Base-by-base conservation (phyloP, 768 basidiomycete species). In the Daedaleopsis sinensis region DNA sequence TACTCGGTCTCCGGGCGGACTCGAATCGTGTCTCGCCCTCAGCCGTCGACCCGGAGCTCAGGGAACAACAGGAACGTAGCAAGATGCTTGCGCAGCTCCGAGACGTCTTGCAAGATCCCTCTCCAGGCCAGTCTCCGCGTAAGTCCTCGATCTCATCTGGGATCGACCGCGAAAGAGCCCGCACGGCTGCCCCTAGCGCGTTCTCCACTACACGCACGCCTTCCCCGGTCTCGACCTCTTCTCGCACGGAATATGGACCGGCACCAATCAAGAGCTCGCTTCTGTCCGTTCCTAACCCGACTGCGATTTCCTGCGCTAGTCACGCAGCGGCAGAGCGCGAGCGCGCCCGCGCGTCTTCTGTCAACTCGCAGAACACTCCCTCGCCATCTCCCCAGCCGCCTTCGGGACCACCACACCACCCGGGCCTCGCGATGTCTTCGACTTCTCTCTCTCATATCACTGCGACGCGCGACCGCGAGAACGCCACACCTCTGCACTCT, bases 311-410 rank as follows among this genome's bases (percentile, higher is more conserved):
- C 7, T 52, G 36, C n/a, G 66, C 66, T 0, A 67, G 66, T 32
- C 37, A n/a, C 11, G 66, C 66, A 2, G 66, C 66, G 6, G 52
- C 56, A 13, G 63, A 62, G 13, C 61, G 58, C 23, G 63, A 65
- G 53, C 62, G 63, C 18, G 62, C 70, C 1, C 70, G 70, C 23
- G 65, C 64, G 9, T 58, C 63, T 9, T 67, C 69, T 15, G 46
- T 36, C 42, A 62, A 56, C 54, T 55, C 43, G 23, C 54, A 55
- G 27, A 46, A 37, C 39, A 15, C 54, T 13, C 54, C 54, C 36
- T 56, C 46, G 21, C 54, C 55, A 18, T 55, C 62, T 36, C 16
- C 57, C 10, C 59, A 56, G 18, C 39, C 57, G 9, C 19, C 58
- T 38, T 43, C 52, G 18, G 27, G 23, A 15, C 13, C 36, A 27